Conservation (phyloP, 2,329 filamentous ascomycete species). For the Neoarthrinium moseri region DNA sequence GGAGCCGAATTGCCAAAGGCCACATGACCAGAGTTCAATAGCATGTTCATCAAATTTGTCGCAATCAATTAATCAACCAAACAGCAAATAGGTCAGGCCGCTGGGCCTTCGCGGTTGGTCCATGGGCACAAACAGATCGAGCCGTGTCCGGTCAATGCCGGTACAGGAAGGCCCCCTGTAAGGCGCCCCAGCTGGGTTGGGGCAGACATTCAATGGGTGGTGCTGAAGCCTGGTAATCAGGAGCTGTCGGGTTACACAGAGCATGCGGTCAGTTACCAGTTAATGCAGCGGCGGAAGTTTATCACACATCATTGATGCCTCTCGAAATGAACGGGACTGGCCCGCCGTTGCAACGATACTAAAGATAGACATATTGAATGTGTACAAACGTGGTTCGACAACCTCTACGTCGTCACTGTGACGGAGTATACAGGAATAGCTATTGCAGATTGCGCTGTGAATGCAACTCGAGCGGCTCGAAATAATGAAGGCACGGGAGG, state of each 20-base stretch:
- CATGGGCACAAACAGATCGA: too few relatives aligned
- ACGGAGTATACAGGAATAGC: too few relatives aligned
- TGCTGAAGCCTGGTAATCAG: too few relatives aligned
- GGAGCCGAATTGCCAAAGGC: constrained; percentile 3
- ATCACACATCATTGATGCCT: constrained; percentile 4
- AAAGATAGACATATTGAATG: constrained; percentile 6
- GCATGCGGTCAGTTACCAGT: not conserved
- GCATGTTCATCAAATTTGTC: not conserved
- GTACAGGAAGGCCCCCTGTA: too few relatives aligned
- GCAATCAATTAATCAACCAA: too few relatives aligned
- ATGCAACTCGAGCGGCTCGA: too few relatives aligned
- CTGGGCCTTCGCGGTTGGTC: not conserved
- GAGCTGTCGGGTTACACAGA: constrained; percentile 3
- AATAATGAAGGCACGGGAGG: not conserved
- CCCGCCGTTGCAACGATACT: not conserved
- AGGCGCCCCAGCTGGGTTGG: too few relatives aligned
- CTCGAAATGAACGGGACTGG: not conserved
- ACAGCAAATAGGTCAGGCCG: too few relatives aligned
- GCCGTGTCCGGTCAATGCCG: too few relatives aligned
- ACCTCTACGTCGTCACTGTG: not conserved
- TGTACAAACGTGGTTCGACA: not conserved
- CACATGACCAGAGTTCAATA: not conserved
- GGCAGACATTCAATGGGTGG: too few relatives aligned
- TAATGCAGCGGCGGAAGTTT: constrained; percentile 1
- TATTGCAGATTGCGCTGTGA: too few relatives aligned